phyloP scores from a whole-genome alignment of 306 rosid genomes.

The Cucumis sativus region Cucumber_9930_V3 NC_026655.2:9848001-9848500 shows the following conservation, averaged over 20 bases:
- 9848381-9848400: slow-evolving; percentile 25
- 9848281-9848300: neutral
- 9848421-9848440: slow-evolving; percentile 51
- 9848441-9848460: slow-evolving; percentile 46
- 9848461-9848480: slow-evolving; percentile 39
- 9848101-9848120: neutral
- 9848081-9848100: neutral
- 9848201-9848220: neutral
- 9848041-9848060: neutral
- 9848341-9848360: slow-evolving; percentile 58
- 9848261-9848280: neutral
- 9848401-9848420: slow-evolving; percentile 30
- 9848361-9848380: slow-evolving; percentile 4
- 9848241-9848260: neutral
- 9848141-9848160: neutral
- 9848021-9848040: slow-evolving; percentile 51
- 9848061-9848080: neutral
- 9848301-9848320: neutral
- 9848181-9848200: neutral
- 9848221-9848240: neutral
- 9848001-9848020: slow-evolving; percentile 44
- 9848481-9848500: slow-evolving; percentile 47
- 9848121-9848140: neutral
- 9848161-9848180: neutral
- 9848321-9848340: slow-evolving; percentile 61